Evolutionary conservation across 306 rosid species (phyloP).

Genomic region (Ormosia semicastrata): DNA sequence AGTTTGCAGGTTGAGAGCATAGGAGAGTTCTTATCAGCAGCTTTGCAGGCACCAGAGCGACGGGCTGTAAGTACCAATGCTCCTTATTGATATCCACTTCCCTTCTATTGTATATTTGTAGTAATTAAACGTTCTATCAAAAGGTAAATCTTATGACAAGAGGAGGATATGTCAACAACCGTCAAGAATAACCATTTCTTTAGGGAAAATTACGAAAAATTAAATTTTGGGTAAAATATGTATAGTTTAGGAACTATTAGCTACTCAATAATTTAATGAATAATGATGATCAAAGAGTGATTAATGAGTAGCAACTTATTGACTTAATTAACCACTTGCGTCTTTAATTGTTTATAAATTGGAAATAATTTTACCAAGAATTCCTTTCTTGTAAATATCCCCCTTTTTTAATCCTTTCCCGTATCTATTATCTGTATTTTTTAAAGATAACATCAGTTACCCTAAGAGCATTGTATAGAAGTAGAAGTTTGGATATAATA

Average conservation of each 20-base stretch:
- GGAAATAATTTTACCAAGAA: background rate
- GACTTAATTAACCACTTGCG: background rate
- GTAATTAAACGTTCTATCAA: background rate
- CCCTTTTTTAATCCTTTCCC: background rate
- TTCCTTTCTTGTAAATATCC: background rate
- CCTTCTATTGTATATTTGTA: background rate
- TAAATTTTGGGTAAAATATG: background rate
- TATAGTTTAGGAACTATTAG: background rate
- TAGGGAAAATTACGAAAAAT: background rate
- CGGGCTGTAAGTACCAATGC: constrained; percentile 62
- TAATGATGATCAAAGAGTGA: background rate
- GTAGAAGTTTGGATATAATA: background rate
- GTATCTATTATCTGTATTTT: background rate
- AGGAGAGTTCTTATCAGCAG: constrained; percentile 90
- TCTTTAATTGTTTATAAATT: constrained; percentile 1
- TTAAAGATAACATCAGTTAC: background rate
- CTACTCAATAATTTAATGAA: background rate
- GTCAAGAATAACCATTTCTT: background rate
- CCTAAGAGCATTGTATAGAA: background rate
- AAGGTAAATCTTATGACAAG: constrained; percentile 6
- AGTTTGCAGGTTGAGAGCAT: constrained; percentile 95
- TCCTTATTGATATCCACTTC: background rate
- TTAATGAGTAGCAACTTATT: background rate
- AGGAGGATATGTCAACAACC: background rate
- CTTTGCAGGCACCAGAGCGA: constrained; percentile 86